Evolutionary conservation across 768 basidiomycete species (phyloP), one percentile per base, ranked within the genome.

Genomic region (Lentinula aciculospora): DNA sequence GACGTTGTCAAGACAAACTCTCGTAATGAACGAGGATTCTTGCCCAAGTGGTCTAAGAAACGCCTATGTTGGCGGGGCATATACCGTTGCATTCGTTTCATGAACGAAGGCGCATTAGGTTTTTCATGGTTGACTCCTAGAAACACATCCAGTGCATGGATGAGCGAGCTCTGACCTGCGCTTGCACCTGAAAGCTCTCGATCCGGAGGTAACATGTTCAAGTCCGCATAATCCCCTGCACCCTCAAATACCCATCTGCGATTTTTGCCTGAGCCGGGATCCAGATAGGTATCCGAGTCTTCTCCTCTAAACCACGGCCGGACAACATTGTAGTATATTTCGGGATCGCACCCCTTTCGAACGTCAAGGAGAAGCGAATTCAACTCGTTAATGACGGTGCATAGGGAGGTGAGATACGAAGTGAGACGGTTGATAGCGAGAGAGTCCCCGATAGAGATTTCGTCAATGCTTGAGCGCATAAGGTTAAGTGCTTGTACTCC

Each of bases 381-480:
- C 19, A 97, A 75, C 6, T 83, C 81, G 45, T 83, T 76, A 58
- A 95, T 86, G 62, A 91, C 81, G 3, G 47, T 62, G 0, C 83
- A 79, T 50, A 97, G 78, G n/a, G 75, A 72, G 42, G 66, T 66
- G 32, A 98, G 81, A 69, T 88, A 93, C 9, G 69, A 65, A 6
- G 84, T 81, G 50, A 83, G 82, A 10, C 90, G 84, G 12, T 77
- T 78, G 48, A 83, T 69, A 45, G 86, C 85, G 6, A 83, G 80
- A 55, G 77, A 76, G 64, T 90, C 86, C 25, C 81, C 81, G 39
- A 95, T 82, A 76, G 94, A 95, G 28, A 86, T 78, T 69, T 96
- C 94, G 73, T 96, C 92, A 80, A 95, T 86, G 1, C 84, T 89
- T 2, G 79, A 72, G 2, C 88, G 83, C 90, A 97, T 95, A 53